phyloP scores from a whole-genome alignment of 306 rosid genomes.

The Acacia crassicarpa region DNA sequence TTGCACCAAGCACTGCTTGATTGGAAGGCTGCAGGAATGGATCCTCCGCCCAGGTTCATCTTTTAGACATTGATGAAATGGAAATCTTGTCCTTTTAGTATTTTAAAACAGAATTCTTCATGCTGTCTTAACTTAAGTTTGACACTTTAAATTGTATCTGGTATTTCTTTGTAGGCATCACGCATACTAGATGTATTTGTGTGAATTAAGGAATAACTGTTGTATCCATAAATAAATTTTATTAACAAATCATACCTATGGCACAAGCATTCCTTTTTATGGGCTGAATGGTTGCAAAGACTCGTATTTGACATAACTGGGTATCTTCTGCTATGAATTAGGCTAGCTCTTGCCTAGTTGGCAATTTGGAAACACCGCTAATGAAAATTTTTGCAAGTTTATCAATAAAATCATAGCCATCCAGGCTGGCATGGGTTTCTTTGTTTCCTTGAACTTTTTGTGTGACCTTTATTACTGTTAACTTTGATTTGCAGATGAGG shows the following conservation, averaged over 20 bases:
- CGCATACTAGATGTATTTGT: background rate
- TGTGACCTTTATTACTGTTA: conserved; percentile 1
- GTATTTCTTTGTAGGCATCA: background rate
- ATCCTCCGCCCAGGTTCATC: conserved; percentile 81
- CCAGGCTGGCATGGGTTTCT: background rate
- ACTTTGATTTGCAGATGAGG: conserved; percentile 8
- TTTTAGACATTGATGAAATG: conserved; percentile 21
- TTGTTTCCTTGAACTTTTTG: conserved; percentile 7
- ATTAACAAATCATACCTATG: background rate
- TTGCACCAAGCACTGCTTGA: conserved; percentile 78
- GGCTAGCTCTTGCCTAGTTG: background rate
- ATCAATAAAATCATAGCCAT: background rate
- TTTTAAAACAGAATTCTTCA: conserved; percentile 7
- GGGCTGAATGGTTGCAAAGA: background rate
- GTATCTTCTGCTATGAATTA: background rate
- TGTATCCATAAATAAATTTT: background rate
- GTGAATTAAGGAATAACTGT: background rate
- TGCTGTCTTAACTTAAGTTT: conserved; percentile 2
- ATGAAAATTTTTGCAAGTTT: background rate
- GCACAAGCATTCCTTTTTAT: background rate
- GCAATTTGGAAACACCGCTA: background rate
- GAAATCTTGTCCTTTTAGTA: background rate
- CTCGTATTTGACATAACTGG: background rate
- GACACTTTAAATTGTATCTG: background rate
- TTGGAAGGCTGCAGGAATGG: conserved; percentile 87